Evolutionary conservation across 2,329 filamentous ascomycete genomes (phyloP).

Genomic region (Domatiomyces catenatus): DNA sequence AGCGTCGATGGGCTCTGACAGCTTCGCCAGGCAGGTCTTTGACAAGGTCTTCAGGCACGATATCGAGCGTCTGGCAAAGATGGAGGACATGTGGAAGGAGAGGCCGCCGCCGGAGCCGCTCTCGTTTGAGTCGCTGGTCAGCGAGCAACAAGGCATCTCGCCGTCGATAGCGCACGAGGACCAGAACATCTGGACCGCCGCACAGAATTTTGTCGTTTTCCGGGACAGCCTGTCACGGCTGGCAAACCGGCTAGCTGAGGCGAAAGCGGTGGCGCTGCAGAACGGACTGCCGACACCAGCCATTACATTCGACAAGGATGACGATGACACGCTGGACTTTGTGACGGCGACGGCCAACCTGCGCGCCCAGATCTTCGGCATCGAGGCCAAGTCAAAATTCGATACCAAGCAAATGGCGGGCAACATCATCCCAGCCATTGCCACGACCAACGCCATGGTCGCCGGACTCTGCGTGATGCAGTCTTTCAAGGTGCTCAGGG

Average conservation of each 20-base stretch:
- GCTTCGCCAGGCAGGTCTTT: constrained; percentile 69
- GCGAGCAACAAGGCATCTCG: constrained; percentile 36
- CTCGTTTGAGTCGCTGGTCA: constrained; percentile 47
- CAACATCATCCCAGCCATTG: constrained; percentile 97
- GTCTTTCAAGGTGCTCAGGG: constrained; percentile 74
- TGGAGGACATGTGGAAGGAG: constrained; percentile 94
- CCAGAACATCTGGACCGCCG: constrained; percentile 64
- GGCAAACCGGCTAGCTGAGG: constrained; percentile 53
- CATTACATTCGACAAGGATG: constrained; percentile 91
- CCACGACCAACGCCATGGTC: constrained; percentile 93
- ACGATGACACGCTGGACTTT: constrained; percentile 87
- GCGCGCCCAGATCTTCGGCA: constrained; percentile 74
- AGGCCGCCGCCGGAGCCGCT: constrained; percentile 59
- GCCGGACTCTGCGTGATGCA: constrained; percentile 84
- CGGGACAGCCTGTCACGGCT: constrained; percentile 63
- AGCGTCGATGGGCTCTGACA: constrained; percentile 58
- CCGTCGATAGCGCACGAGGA: constrained; percentile 46
- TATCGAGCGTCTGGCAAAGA: constrained; percentile 63
- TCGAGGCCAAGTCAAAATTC: constrained; percentile 77
- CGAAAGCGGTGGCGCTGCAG: constrained; percentile 41
- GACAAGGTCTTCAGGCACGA: constrained; percentile 85
- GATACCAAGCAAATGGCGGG: constrained; percentile 98
- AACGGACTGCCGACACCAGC: constrained; percentile 34
- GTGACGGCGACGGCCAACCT: constrained; percentile 83
- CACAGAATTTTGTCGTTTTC: constrained; percentile 76